Conservation (phyloP, 2,329 filamentous ascomycete genomes). For the Aspergillus arachidicola region DNA sequence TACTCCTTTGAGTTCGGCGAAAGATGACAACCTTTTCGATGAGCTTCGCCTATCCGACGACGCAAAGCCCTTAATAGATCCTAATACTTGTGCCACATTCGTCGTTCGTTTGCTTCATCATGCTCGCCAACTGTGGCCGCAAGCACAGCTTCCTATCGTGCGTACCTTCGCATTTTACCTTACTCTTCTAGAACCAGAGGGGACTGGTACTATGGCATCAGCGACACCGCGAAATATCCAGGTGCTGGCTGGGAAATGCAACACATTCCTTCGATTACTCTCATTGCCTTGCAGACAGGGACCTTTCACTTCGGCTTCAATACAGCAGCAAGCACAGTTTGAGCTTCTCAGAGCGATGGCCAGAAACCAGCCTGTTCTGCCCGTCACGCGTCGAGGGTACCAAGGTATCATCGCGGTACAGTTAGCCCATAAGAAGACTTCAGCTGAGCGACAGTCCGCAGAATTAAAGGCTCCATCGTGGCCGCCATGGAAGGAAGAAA, state of each 20-base stretch:
- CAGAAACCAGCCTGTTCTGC: conserved; percentile 54
- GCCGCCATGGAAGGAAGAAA: conserved; percentile 68
- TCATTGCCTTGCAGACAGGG: conserved; percentile 50
- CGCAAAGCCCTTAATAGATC: conserved; percentile 23
- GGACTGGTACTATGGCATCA: conserved; percentile 3
- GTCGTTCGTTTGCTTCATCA: conserved; percentile 53
- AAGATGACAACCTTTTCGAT: conserved; percentile 7
- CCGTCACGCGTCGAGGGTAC: conserved; percentile 61
- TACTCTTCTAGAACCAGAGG: conserved; percentile 15
- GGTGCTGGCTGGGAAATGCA: conserved; percentile 49
- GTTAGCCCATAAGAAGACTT: conserved; percentile 59
- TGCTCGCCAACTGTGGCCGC: conserved; percentile 54
- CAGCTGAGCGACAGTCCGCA: conserved; percentile 59
- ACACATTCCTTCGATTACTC: conserved; percentile 52
- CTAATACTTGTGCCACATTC: conserved; percentile 41
- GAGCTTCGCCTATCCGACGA: background rate
- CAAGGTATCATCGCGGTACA: conserved; percentile 59
- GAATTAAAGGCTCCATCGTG: conserved; percentile 62
- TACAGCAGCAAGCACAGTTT: conserved; percentile 62
- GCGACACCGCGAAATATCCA: conserved; percentile 20
- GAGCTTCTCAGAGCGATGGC: conserved; percentile 61
- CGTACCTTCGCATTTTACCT: conserved; percentile 42
- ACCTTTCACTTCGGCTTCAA: conserved; percentile 51
- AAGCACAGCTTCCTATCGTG: conserved; percentile 46
- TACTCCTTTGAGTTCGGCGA: background rate